Percentiles rank a stretch among this genome's conserved stretches.
Evolutionary conservation across 305 asterid genomes (phyloP).

Genomic region (Coffea humblotiana): DNA sequence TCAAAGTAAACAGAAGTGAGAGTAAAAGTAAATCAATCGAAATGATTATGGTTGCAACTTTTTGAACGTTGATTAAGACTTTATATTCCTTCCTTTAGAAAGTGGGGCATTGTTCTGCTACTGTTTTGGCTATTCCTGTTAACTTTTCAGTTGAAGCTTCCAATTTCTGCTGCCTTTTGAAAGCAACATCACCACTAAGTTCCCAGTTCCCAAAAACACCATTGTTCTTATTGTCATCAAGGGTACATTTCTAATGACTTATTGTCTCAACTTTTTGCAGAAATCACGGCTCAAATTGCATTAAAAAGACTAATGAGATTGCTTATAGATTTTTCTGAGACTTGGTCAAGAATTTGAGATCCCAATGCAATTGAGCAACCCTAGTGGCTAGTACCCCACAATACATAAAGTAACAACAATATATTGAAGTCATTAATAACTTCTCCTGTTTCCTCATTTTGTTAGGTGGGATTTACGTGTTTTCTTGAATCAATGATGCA

Average conservation of each 20-base stretch:
- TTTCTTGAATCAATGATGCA: not conserved
- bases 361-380: slow-evolving; percentile 10
- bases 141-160: not conserved
- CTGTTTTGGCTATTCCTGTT: not conserved
- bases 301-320: slow-evolving; percentile 18
- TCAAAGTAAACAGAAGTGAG: not conserved
- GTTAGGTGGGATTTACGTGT: not conserved
- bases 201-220: not conserved
- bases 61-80: not conserved
- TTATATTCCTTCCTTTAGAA: not conserved
- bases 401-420: not conserved
- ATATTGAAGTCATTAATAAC: not conserved
- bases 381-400: not conserved
- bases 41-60: not conserved
- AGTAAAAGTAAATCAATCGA: not conserved
- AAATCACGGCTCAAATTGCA: slow-evolving; percentile 31
- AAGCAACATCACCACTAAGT: not conserved
- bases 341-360: slow-evolving; percentile 29
- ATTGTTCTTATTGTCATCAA: slow-evolving; percentile 1
- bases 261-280: slow-evolving; percentile 25
- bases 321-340: not conserved
- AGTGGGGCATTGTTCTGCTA: not conserved
- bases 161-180: slow-evolving; percentile 2
- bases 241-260: not conserved
- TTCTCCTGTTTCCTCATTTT: not conserved